These are phyloP conservation scores for Allium sativum DNA, from an alignment of 106 monocot species.

Conservation along the genomic window DNA sequence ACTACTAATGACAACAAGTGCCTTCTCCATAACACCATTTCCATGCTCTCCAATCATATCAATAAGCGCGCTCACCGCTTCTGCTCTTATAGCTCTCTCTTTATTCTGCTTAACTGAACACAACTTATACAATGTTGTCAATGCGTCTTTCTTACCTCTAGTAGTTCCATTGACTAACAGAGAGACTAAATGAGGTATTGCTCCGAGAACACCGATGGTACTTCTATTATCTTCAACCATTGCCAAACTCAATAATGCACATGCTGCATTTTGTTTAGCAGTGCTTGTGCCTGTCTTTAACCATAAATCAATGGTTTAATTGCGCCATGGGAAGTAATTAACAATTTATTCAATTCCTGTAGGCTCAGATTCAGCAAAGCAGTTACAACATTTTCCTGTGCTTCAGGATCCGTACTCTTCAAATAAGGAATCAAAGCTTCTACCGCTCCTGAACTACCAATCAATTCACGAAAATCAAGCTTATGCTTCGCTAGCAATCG, in stretches of 20 bases:
- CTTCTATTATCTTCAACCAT: constrained; percentile 61
- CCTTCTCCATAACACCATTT: constrained; percentile 34
- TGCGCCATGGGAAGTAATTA: constrained; percentile 51
- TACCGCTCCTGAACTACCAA: constrained; percentile 53
- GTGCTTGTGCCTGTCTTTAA: too few species aligned
- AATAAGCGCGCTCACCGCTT: constrained; percentile 38
- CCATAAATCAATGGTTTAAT: constrained; percentile 75
- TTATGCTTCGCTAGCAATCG: constrained; percentile 68
- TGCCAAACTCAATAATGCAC: constrained; percentile 68
- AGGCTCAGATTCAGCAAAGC: constrained; percentile 78
- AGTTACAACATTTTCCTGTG: constrained; percentile 79
- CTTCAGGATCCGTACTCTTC: constrained; percentile 52
- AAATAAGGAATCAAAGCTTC: constrained; percentile 47
- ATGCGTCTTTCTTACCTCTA: constrained; percentile 82
- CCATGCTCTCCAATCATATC: constrained; percentile 31
- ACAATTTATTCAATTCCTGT: constrained; percentile 47
- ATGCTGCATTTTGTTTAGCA: constrained; percentile 83
- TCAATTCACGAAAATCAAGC: constrained; percentile 60
- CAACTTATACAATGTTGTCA: constrained; percentile 75
- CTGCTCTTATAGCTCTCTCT: constrained; percentile 39
- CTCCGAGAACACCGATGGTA: constrained; percentile 64
- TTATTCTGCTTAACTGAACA: constrained; percentile 68
- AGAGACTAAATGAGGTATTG: constrained; percentile 62
- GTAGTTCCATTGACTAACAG: constrained; percentile 39
- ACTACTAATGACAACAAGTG: constrained; percentile 38